Evolutionary conservation across 2,329 filamentous ascomycete species (phyloP).

Genomic region (Chaetomium sp.): DNA sequence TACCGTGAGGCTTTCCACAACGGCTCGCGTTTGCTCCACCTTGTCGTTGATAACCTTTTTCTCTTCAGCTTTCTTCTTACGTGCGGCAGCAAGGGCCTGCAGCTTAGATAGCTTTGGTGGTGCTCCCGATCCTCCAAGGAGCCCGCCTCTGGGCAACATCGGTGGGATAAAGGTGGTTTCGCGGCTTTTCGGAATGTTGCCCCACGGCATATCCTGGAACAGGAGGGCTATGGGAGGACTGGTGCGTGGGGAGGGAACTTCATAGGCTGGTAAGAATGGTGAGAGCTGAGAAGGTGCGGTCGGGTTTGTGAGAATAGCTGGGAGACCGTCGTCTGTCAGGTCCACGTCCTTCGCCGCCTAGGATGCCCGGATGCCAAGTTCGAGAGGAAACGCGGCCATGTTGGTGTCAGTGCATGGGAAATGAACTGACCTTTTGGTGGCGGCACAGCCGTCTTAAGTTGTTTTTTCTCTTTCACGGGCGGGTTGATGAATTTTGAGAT

Average conservation of each 20-base stretch:
- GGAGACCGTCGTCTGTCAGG: conserved; percentile 5
- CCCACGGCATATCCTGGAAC: conserved; percentile 83
- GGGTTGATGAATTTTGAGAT: conserved; percentile 54
- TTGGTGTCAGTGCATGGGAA: conserved; percentile 8
- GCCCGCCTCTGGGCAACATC: conserved; percentile 50
- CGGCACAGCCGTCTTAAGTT: background rate
- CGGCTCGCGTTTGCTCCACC: conserved; percentile 24
- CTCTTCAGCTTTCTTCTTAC: conserved; percentile 76
- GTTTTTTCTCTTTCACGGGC: conserved; percentile 31
- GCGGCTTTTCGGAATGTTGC: conserved; percentile 61
- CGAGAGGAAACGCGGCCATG: background rate
- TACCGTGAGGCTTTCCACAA: conserved; percentile 22
- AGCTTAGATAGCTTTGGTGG: conserved; percentile 79
- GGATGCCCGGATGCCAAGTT: conserved; percentile 9
- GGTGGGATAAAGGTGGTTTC: conserved; percentile 58
- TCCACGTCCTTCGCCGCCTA: conserved; percentile 13
- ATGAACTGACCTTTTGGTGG: conserved; percentile 22
- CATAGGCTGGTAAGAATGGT: background rate
- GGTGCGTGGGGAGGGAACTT: background rate
- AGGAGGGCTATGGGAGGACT: conserved; percentile 36
- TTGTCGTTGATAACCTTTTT: conserved; percentile 25
- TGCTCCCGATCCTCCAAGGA: conserved; percentile 68
- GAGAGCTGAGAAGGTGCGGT: background rate
- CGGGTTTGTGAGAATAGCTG: background rate
- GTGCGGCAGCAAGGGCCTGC: conserved; percentile 77